Conservation (phyloP, 495 filamentous ascomycete species). For the Antarctomyces pellizariae region DNA sequence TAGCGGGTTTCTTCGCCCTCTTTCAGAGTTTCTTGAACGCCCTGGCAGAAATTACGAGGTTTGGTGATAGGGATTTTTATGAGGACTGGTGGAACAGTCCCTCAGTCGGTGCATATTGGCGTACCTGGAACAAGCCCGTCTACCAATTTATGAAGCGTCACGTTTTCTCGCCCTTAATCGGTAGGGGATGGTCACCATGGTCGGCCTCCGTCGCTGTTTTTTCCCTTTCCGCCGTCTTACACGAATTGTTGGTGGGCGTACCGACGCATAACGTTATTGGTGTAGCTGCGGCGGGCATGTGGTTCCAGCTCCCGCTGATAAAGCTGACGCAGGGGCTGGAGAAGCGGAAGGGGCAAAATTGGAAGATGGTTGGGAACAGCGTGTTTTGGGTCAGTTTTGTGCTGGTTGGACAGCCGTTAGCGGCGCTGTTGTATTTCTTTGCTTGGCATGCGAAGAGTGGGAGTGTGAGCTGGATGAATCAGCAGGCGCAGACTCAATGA, state of each 20-base stretch:
- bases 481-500: no score
- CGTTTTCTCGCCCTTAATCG: constrained; percentile 65
- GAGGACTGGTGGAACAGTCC: constrained; percentile 93
- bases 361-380: constrained; percentile 60
- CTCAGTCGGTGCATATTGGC: constrained; percentile 73
- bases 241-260: constrained; percentile 82
- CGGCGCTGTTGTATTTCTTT: constrained; percentile 80
- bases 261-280: constrained; percentile 90
- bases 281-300: constrained; percentile 83
- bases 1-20: constrained; percentile 86
- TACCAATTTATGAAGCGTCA: constrained; percentile 90
- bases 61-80: constrained; percentile 88
- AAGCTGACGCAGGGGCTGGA: constrained; percentile 53
- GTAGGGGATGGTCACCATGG: constrained; percentile 46
- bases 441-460: constrained; percentile 98
- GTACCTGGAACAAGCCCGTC: constrained; percentile 92
- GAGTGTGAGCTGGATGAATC: constrained; percentile 32
- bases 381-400: constrained; percentile 96
- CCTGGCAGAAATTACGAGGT: constrained; percentile 69
- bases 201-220: constrained; percentile 61
- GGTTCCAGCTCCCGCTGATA: constrained; percentile 78
- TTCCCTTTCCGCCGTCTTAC: constrained; percentile 60
- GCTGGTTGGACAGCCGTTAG: constrained; percentile 78
- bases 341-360: constrained; percentile 47
- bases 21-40: constrained; percentile 84